Evolutionary conservation across 73 alveolate species (phyloP).

Genomic region (Effrenium voratum): DNA sequence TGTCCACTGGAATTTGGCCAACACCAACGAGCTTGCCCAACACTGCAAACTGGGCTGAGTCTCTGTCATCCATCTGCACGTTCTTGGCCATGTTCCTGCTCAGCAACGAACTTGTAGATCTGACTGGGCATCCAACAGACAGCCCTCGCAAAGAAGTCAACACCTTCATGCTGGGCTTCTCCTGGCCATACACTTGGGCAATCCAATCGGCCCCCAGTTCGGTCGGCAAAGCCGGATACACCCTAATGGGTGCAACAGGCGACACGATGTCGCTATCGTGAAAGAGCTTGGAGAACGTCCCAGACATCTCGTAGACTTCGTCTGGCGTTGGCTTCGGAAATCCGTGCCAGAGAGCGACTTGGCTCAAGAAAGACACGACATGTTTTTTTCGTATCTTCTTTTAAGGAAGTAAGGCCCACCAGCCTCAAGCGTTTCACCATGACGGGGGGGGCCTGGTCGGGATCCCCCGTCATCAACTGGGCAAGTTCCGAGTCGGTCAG

Average conservation of each 20-base stretch:
- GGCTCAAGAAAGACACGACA: background rate
- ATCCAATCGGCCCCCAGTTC: conserved; percentile 30
- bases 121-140: background rate
- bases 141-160: background rate
- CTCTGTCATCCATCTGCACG: background rate
- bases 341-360: conserved; percentile 37
- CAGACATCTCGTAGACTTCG: background rate
- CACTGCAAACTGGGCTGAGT: background rate
- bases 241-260: background rate
- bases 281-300: background rate
- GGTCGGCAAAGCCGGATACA: background rate
- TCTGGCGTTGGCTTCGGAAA: conserved; percentile 8
- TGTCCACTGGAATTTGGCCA: background rate
- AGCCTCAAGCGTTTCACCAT: background rate
- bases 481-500: background rate
- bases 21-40: background rate
- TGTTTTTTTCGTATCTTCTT: conserved; percentile 6
- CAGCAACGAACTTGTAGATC: background rate
- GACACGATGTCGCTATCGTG: background rate
- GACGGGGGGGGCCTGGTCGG: background rate
- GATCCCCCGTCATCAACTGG: background rate
- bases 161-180: background rate
- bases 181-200: background rate
- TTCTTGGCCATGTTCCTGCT: background rate
- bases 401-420: background rate